Evolutionary conservation across 129 eudicot species (phyloP), one percentile per base, ranked within the genome.

Genomic region (Arctium lappa): DNA sequence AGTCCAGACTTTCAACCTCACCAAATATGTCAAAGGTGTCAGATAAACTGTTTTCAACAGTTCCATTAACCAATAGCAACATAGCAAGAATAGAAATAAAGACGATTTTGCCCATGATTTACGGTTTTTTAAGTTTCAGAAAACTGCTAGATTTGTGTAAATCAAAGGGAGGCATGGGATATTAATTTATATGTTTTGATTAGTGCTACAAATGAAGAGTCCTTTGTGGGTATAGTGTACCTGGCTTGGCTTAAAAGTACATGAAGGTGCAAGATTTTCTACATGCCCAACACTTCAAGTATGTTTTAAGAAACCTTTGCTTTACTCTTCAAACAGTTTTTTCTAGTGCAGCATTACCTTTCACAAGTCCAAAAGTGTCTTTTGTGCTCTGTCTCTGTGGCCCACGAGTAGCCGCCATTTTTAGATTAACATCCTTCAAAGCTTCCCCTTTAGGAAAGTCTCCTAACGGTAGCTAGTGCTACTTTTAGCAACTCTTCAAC

Each of bases 81-180:
- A 89, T 72, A 42, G 46, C 53, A 71, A 93, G 84, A 83, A 87
- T 70, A 74, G 81, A 80, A 79, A 90, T 13, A 40, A 89, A 90
- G 73, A 83, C 84, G 16, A 80, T 70, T 74, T 84, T 89, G 74
- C 82, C 88, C 99, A 96, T 96, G 72, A 50, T 84, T 86, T 81
- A 44, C 33, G 77, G 82, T 80, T 77, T 77, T 78, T 72, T 78
- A 36, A 31, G 74, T 84, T 75, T 74, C 27, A 69, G 40, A 82
- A 79, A 79, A 80, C 74, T 34, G 73, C 42, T 76, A 74, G 86
- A 79, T 78, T 83, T 89, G 82, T 87, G 79, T 93, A 89, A 93
- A 77, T 70, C 82, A 89, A 79, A 78, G 12, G 90, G 75, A 88
- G 88, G 72, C 85, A 87, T 75, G 65, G 40, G 80, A 85, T 76